phyloP scores from a whole-genome alignment of 768 basidiomycete species.

The Lepiota subincarnata region DNA sequence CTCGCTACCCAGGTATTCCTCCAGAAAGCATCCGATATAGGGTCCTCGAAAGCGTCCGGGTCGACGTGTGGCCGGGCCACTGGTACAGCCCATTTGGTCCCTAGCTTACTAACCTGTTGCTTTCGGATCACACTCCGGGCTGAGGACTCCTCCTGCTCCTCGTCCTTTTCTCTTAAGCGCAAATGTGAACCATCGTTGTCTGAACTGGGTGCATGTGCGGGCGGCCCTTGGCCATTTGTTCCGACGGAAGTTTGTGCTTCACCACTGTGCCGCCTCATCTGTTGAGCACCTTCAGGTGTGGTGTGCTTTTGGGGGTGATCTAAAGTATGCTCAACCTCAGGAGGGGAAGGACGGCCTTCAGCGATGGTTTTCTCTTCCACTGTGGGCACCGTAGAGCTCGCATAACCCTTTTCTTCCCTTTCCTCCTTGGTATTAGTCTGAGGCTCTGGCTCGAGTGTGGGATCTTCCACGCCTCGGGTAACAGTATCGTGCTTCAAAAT shows the following conservation, averaged over 20 bases:
- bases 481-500: conserved; percentile 33
- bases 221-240: conserved; percentile 21
- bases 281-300: neutral
- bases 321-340: neutral
- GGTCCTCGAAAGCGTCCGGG: conserved; percentile 82
- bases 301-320: conserved; percentile 4
- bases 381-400: conserved; percentile 60
- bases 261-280: conserved; percentile 3
- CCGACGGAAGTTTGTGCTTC: conserved; percentile 6
- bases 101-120: conserved; percentile 48
- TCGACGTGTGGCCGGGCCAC: conserved; percentile 69
- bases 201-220: conserved; percentile 41
- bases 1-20: conserved; percentile 83
- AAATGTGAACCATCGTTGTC: conserved; percentile 47
- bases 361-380: conserved; percentile 62
- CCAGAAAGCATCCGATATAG: conserved; percentile 85
- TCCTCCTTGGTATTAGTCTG: conserved; percentile 51
- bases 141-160: conserved; percentile 45
- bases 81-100: conserved; percentile 59
- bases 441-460: conserved; percentile 44
- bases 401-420: conserved; percentile 49
- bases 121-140: conserved; percentile 39
- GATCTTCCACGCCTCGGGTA: conserved; percentile 38
- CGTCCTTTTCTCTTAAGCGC: conserved; percentile 40
- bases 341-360: conserved; percentile 38